phyloP scores from a whole-genome alignment of 257 asterid species.

The Thymus mandschuricus region DNA sequence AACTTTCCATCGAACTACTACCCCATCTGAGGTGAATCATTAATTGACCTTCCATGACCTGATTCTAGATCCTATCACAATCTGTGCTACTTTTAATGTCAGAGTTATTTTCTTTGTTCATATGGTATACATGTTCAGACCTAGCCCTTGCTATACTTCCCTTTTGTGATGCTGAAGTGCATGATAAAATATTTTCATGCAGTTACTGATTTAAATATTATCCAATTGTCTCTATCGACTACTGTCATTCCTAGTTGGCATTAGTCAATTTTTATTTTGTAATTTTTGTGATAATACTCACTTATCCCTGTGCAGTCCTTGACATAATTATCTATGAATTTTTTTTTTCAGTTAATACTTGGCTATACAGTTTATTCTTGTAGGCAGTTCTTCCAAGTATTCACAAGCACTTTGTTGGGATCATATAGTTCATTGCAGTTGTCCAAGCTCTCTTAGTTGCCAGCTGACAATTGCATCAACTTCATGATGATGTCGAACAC shows the following conservation, averaged over 20 bases:
- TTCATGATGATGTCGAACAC: slow-evolving; percentile 46
- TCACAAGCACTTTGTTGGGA: slow-evolving; percentile 2
- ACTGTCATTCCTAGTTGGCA: slow-evolving; percentile 7
- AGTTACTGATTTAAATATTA: not conserved
- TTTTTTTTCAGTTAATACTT: slow-evolving; percentile 8
- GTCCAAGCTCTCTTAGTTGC: slow-evolving; percentile 78
- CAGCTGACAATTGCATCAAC: slow-evolving; percentile 68
- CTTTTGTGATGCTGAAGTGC: slow-evolving; percentile 5
- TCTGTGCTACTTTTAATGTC: not conserved
- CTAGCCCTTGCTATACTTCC: not conserved
- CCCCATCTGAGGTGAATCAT: slow-evolving; percentile 77
- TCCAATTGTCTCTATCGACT: not conserved
- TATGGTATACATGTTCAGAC: not conserved
- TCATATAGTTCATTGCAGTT: slow-evolving; percentile 74
- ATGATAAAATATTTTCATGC: slow-evolving; percentile 1
- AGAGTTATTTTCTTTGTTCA: slow-evolving; percentile 4
- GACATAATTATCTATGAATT: not conserved
- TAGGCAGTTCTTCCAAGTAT: slow-evolving; percentile 14
- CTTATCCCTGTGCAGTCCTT: not conserved
- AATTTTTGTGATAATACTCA: not conserved
- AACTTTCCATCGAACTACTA: slow-evolving; percentile 85
- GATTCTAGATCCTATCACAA: not conserved
- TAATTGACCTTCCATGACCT: slow-evolving; percentile 1
- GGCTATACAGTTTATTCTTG: not conserved
- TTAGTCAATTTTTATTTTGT: not conserved